These are phyloP conservation scores for Adansonia grandidieri DNA, from an alignment of 441 rosid species.

Conservation along the genomic window DNA sequence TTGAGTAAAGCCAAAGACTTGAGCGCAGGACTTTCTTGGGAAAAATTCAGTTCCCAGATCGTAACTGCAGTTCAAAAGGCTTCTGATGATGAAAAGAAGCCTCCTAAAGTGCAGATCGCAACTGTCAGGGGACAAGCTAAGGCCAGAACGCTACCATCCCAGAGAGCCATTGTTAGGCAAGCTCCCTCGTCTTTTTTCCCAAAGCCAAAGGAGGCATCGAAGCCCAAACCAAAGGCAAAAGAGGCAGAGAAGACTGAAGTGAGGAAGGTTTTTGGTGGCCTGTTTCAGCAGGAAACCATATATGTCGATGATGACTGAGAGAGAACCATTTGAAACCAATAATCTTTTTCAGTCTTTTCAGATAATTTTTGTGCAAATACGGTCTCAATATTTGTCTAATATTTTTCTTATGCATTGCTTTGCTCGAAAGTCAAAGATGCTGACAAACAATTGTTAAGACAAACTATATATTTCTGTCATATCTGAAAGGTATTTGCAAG, in stretches of 20 bases:
- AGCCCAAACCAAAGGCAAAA: conserved; percentile 20
- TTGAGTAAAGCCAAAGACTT: conserved; percentile 70
- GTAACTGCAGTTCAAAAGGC: conserved; percentile 53
- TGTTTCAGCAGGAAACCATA: conserved; percentile 90
- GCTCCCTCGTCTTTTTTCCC: conserved; percentile 28
- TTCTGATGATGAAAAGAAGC: conserved; percentile 30
- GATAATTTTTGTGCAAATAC: conserved; percentile 21
- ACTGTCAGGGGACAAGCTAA: conserved; percentile 85
- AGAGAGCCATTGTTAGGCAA: conserved; percentile 64
- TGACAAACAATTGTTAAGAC: background rate
- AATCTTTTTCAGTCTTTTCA: background rate
- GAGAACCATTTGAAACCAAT: conserved; percentile 15
- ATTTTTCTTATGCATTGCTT: no score
- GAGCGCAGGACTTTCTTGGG: conserved; percentile 70
- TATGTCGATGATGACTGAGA: conserved; percentile 81
- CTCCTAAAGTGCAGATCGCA: conserved; percentile 70
- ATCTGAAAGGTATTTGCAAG: background rate
- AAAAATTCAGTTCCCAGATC: conserved; percentile 69
- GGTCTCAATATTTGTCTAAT: background rate
- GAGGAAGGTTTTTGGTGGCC: conserved; percentile 81
- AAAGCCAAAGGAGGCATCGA: conserved; percentile 40
- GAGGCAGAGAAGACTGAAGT: conserved; percentile 57
- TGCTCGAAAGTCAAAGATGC: background rate
- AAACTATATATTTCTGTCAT: background rate
- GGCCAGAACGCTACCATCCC: conserved; percentile 65